These are phyloP conservation scores for Fomitopsis serialis DNA, from an alignment of 768 basidiomycete species.

Conservation along the genomic window DNA sequence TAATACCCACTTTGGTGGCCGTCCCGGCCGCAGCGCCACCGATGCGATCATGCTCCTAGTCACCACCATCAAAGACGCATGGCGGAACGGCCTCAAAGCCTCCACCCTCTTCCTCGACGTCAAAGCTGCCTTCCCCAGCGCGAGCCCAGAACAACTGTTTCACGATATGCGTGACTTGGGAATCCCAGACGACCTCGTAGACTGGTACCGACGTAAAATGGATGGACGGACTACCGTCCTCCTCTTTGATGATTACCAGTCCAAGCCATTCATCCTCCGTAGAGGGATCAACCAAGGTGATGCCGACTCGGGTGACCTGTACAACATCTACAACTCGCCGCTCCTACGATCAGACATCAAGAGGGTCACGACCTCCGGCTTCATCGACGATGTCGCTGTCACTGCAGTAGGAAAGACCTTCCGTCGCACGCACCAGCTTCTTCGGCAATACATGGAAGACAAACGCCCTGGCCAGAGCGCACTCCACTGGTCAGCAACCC, in stretches of 20 bases:
- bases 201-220: slow-evolving; percentile 12
- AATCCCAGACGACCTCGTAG: slow-evolving; percentile 12
- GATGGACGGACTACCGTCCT: slow-evolving; percentile 13
- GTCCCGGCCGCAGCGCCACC: slow-evolving; percentile 15
- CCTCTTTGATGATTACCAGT: slow-evolving; percentile 20
- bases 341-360: slow-evolving; percentile 10
- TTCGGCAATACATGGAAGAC: slow-evolving; percentile 7
- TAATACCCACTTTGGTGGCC: slow-evolving; percentile 18
- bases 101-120: slow-evolving; percentile 26
- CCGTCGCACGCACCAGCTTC: not conserved
- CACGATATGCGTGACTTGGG: slow-evolving; percentile 10
- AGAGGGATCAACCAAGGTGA: slow-evolving; percentile 29
- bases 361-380: slow-evolving; percentile 4
- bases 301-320: slow-evolving; percentile 26
- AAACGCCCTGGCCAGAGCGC: slow-evolving; percentile 16
- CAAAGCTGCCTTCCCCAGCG: slow-evolving; percentile 27
- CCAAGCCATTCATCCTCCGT: slow-evolving; percentile 10
- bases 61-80: slow-evolving; percentile 16
- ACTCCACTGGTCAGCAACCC: slow-evolving; percentile 22
- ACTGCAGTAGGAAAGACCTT: slow-evolving; percentile 5
- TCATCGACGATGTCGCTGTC: slow-evolving; percentile 9
- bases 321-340: slow-evolving; percentile 28
- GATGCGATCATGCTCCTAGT: slow-evolving; percentile 21
- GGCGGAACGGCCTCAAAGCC: slow-evolving; percentile 20
- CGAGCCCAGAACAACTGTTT: slow-evolving; percentile 3